Percentiles rank a stretch among this genome's conserved stretches.
Evolutionary conservation across 106 monocot genomes (phyloP).

Genomic region (Xerophyta viscosa): DNA sequence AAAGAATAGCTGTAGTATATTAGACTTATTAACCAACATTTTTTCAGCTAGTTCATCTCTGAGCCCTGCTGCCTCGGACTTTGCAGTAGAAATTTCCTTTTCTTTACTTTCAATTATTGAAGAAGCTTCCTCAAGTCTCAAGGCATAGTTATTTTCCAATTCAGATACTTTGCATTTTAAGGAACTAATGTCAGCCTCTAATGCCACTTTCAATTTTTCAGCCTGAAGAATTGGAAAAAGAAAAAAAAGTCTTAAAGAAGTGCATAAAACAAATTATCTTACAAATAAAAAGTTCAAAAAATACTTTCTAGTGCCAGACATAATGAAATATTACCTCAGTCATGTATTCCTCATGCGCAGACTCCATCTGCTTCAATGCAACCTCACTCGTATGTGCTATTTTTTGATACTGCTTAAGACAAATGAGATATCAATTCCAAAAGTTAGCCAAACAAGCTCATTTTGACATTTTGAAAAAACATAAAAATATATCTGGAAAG

Average conservation of each 20-base stretch:
- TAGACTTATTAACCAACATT: conserved; percentile 46
- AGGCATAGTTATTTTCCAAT: conserved; percentile 43
- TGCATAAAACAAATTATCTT: not conserved
- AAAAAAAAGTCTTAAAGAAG: not conserved
- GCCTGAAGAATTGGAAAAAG: conserved; percentile 27
- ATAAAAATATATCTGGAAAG: not conserved
- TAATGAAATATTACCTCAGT: conserved; percentile 35
- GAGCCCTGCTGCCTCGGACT: conserved; percentile 31
- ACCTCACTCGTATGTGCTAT: conserved; percentile 78
- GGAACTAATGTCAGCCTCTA: conserved; percentile 62
- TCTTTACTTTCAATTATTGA: conserved; percentile 64
- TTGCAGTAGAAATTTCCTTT: conserved; percentile 35
- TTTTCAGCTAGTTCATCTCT: conserved; percentile 55
- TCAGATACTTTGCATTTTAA: conserved; percentile 46
- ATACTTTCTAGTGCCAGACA: not conserved
- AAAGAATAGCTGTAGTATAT: no score
- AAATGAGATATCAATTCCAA: conserved; percentile 4
- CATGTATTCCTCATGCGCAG: conserved; percentile 69
- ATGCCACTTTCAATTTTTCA: conserved; percentile 35
- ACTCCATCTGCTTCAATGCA: conserved; percentile 87
- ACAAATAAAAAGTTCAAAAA: not conserved
- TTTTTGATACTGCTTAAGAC: conserved; percentile 74
- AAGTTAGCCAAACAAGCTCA: no score
- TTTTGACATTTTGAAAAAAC: no score
- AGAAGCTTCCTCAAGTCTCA: conserved; percentile 65